Evolutionary conservation across 2,329 filamentous ascomycete species (phyloP).

Genomic region (Bipolaris zeicola): DNA sequence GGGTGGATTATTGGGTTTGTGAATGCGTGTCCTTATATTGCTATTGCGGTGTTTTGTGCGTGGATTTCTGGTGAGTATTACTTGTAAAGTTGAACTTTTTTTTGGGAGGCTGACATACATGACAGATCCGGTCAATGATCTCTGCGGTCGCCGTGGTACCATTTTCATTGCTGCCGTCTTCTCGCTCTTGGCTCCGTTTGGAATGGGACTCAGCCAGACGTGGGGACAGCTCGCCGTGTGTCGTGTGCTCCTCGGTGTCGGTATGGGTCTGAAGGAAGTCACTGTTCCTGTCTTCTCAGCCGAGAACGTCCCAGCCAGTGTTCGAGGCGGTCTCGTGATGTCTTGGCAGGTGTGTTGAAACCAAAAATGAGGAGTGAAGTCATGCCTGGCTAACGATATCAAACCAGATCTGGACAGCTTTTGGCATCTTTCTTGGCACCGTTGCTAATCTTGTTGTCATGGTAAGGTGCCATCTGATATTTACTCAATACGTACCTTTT

Average conservation of each 20-base stretch:
- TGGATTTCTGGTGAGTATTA: slow-evolving; percentile 24
- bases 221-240: slow-evolving; percentile 50
- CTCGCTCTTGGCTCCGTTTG: slow-evolving; percentile 44
- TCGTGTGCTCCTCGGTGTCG: slow-evolving; percentile 47
- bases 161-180: slow-evolving; percentile 45
- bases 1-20: slow-evolving; percentile 43
- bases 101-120: neutral
- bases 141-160: slow-evolving; percentile 40
- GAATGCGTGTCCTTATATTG: slow-evolving; percentile 40
- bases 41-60: slow-evolving; percentile 34
- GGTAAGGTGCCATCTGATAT: slow-evolving; percentile 8
- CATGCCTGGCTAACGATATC: neutral
- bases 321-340: slow-evolving; percentile 57
- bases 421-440: slow-evolving; percentile 55
- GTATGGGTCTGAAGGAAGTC: slow-evolving; percentile 54
- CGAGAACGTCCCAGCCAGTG: slow-evolving; percentile 55
- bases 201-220: slow-evolving; percentile 42
- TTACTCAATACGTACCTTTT: too few species aligned
- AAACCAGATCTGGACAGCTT: slow-evolving; percentile 45
- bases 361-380: neutral
- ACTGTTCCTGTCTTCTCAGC: slow-evolving; percentile 55
- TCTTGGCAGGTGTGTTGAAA: slow-evolving; percentile 46
- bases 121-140: slow-evolving; percentile 36
- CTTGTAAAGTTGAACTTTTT: too few species aligned
- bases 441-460: slow-evolving; percentile 50